Evolutionary conservation across 2,329 filamentous ascomycete genomes (phyloP).

Genomic region (Cercospora sp.): DNA sequence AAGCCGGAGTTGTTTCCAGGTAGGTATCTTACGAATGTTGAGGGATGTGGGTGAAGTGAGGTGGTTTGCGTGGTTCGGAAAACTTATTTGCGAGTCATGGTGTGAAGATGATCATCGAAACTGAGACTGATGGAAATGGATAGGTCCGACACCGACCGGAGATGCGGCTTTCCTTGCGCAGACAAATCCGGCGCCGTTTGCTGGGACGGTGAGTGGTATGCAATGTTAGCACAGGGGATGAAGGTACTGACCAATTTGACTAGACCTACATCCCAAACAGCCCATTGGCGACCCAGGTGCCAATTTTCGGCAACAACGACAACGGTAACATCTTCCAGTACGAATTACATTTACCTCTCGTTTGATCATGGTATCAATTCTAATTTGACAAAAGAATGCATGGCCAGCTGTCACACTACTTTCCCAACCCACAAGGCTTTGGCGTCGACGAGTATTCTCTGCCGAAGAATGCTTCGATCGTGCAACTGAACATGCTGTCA

Average conservation of each 20-base stretch:
- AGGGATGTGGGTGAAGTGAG: not conserved
- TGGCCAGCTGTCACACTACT: conserved; percentile 69
- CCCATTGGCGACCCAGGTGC: conserved; percentile 69
- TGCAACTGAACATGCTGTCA: conserved; percentile 70
- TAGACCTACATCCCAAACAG: conserved; percentile 66
- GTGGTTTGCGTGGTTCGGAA: not conserved
- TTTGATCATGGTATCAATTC: not conserved
- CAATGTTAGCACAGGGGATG: no score
- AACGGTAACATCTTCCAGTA: conserved; percentile 66
- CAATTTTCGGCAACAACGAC: conserved; percentile 58
- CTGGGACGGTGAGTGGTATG: conserved; percentile 41
- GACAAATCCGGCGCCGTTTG: conserved; percentile 66
- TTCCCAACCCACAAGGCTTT: conserved; percentile 66
- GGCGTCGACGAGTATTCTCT: conserved; percentile 71
- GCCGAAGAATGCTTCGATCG: conserved; percentile 65
- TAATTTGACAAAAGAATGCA: conserved; percentile 47
- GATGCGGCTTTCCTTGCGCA: conserved; percentile 68
- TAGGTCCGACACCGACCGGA: conserved; percentile 70
- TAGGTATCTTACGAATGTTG: no score
- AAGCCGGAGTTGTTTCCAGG: conserved; percentile 54
- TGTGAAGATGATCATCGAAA: not conserved
- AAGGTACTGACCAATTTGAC: no score
- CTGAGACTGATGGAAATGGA: not conserved
- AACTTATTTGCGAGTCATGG: not conserved
- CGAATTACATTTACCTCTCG: not conserved